phyloP scores from a whole-genome alignment of 2,329 filamentous ascomycete genomes.

The Diaporthe aspalathi region DNA sequence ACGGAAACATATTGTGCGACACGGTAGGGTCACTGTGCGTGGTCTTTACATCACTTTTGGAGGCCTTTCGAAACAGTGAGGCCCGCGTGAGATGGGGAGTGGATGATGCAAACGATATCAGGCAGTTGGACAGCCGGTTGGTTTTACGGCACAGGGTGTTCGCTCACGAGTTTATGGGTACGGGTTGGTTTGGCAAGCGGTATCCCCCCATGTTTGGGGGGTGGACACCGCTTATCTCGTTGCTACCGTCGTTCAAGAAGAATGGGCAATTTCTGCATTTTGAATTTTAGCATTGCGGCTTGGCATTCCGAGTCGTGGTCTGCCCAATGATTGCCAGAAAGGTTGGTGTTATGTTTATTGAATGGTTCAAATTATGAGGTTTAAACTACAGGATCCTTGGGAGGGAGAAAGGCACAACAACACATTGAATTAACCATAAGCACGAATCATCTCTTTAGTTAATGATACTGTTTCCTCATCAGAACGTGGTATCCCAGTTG shows the following conservation, averaged over 20 bases:
- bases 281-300: slow-evolving; percentile 9
- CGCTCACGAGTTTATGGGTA: slow-evolving; percentile 27
- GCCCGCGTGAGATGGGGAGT: slow-evolving; percentile 20
- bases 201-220: slow-evolving; percentile 31
- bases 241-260: slow-evolving; percentile 28
- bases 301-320: slow-evolving; percentile 24
- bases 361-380: not conserved
- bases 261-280: slow-evolving; percentile 23
- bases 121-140: slow-evolving; percentile 22
- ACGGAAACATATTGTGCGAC: slow-evolving; percentile 31
- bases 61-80: slow-evolving; percentile 3
- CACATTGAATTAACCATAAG: no score
- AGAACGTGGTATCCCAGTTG: not conserved
- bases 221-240: slow-evolving; percentile 33
- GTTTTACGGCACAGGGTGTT: slow-evolving; percentile 27
- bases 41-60: slow-evolving; percentile 19
- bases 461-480: no score
- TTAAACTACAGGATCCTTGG: slow-evolving; percentile 11
- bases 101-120: slow-evolving; percentile 26
- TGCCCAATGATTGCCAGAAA: not conserved
- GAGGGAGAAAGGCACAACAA: not conserved
- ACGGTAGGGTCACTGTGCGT: slow-evolving; percentile 22
- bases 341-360: not conserved
- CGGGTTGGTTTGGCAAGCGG: slow-evolving; percentile 30
- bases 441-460: no score